Evolutionary conservation across 1,284 basidiomycete genomes (phyloP), one percentile per base, ranked within the genome.

Genomic region (Marasmius sp.): DNA sequence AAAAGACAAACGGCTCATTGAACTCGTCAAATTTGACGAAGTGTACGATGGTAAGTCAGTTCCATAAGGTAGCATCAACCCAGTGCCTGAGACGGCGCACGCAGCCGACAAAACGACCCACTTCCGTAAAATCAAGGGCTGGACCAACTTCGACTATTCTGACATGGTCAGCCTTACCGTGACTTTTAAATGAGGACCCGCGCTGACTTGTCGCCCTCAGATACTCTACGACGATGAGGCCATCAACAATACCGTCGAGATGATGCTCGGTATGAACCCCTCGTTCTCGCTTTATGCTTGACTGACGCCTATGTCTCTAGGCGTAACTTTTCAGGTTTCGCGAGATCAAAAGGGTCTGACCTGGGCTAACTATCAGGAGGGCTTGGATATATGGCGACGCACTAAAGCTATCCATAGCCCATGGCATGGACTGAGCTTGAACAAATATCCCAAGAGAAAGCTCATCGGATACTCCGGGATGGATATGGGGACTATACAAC

Each of bases 41-140:
- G 57, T 65, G 8, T 64, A 53, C 43, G 62, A 65, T 47, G 60
- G 64, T 65, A 37, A 61, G 57, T 58, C 41, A n/a, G n/a, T 43
- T 43, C 6, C 41, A 43, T 43, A 6, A 43, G 41, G 14, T 48
- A 43, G 16, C 10, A 12, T 22, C 11, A 18, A 7, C 6, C 22
- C 34, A 33, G 16, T 33, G 16, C 39, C 18, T 56, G 18, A 20
- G 33, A 11, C n/a, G 33, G 10, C 9, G 10, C 27, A 36, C n/a
- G 14, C 51, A 53, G 51, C n/a, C 18, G 51, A 53, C 11, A 63
- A 58, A 27, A 58, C 62, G 12, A 55, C 37, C n/a, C 61, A 65
- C 58, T 65, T 65, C 45, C 41, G 47, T 20, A 51, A 48, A 16
- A 65, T 65, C 27, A 52, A 65, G 11, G 64, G 54, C 27, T 63